Conservation (phyloP, 352 stramenopile species). For the Globisporangium alternatum region DNA sequence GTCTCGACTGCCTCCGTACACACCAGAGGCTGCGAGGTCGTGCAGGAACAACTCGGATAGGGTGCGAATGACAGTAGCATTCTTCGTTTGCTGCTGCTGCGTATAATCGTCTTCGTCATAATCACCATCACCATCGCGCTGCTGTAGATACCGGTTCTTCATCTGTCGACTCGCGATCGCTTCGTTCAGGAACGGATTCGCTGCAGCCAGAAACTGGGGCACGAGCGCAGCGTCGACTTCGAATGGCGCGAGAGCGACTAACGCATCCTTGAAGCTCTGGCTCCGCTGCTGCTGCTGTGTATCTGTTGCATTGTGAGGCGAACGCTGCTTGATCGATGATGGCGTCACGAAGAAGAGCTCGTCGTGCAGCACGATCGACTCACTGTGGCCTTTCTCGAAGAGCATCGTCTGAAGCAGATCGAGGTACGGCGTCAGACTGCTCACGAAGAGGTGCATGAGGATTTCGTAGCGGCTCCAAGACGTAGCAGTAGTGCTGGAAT, state of each 20-base stretch:
- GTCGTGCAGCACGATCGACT: conserved; percentile 34
- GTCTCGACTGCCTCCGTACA: not conserved
- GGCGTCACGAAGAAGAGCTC: conserved; percentile 55
- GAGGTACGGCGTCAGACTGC: conserved; percentile 46
- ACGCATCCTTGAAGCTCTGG: conserved; percentile 39
- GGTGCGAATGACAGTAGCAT: not conserved
- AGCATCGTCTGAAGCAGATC: conserved; percentile 44
- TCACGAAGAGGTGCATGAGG: conserved; percentile 43
- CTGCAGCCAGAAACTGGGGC: conserved; percentile 40
- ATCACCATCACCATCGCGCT: not conserved
- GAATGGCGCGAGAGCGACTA: conserved; percentile 44
- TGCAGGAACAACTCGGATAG: conserved; percentile 13
- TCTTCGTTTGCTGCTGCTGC: not conserved
- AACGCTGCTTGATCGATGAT: not conserved
- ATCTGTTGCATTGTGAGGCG: conserved; percentile 14
- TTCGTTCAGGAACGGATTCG: conserved; percentile 36
- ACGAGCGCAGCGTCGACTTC: conserved; percentile 31
- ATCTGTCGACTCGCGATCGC: conserved; percentile 64
- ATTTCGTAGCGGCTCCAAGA: conserved; percentile 41
- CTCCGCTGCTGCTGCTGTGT: conserved; percentile 17
- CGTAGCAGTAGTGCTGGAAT: not conserved
- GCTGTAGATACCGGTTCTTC: conserved; percentile 53
- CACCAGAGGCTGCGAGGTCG: conserved; percentile 1
- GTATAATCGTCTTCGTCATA: too few species aligned
- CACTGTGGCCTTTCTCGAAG: conserved; percentile 42